Evolutionary conservation across 768 basidiomycete species (phyloP).

Genomic region (Trametes villosa): DNA sequence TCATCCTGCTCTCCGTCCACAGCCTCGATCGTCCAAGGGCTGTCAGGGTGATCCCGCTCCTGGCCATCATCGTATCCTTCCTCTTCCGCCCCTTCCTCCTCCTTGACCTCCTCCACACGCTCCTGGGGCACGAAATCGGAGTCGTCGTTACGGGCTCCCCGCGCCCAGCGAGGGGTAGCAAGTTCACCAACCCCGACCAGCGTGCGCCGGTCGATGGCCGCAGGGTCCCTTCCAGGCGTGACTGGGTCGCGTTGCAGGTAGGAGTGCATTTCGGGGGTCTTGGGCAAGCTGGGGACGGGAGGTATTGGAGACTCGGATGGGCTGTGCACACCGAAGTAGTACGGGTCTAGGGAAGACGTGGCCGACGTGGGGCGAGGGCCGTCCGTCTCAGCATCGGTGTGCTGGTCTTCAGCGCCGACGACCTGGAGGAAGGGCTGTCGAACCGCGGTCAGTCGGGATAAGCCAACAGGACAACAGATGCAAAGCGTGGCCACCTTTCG

Average conservation of each 20-base stretch:
- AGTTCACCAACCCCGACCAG: constrained; percentile 96
- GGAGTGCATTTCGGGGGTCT: constrained; percentile 64
- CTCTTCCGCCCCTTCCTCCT: constrained; percentile 36
- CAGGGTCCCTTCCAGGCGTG: constrained; percentile 78
- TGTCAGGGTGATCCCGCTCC: constrained; percentile 67
- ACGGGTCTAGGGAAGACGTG: constrained; percentile 84
- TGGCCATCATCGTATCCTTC: constrained; percentile 32
- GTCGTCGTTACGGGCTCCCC: constrained; percentile 45
- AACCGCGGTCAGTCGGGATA: constrained; percentile 21
- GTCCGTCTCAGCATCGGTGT: constrained; percentile 51
- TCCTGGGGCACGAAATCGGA: constrained; percentile 36
- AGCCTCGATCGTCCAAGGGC: constrained; percentile 89
- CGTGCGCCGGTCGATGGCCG: constrained; percentile 80
- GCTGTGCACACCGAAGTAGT: constrained; percentile 79
- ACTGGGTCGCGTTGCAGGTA: constrained; percentile 51
- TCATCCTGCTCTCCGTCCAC: constrained; percentile 80
- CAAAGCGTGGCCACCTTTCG: constrained; percentile 39
- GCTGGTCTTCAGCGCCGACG: constrained; percentile 41
- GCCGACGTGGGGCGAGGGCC: constrained; percentile 71
- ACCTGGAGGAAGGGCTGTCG: constrained; percentile 52
- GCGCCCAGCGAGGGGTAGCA: constrained; percentile 92
- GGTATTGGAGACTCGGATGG: constrained; percentile 69
- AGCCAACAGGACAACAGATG: constrained; percentile 10
- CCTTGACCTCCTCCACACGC: constrained; percentile 39
- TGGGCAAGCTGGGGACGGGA: constrained; percentile 49